Evolutionary conservation across 139 green algal genomes (phyloP), one percentile per base, ranked within the genome.

Genomic region (Gonium pectorale): DNA sequence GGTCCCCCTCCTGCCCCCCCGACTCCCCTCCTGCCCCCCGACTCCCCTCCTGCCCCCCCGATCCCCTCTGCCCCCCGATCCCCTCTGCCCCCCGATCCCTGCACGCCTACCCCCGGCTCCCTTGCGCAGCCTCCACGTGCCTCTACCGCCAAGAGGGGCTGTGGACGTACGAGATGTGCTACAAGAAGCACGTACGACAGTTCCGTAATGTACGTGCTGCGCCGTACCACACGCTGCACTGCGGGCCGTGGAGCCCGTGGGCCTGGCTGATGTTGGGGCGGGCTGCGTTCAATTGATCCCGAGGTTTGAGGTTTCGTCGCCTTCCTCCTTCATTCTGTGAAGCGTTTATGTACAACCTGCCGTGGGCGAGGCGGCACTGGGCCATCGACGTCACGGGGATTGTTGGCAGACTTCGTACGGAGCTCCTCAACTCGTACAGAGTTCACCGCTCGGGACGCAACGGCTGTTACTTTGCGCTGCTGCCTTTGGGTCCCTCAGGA

Each of bases 141-240:
- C 40, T 86, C 13, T 83, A 95, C 63, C 90, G 91, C 2, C 59
- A 96, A 21, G 95, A 98, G 69, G 95, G 94, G 21, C 94, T 94
- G 87, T 98, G 96, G 96, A 98, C 94, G 19, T 98, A 98, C 80
- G 95, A 98, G 91, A 40, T 96, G 54, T 98, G 96, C 90, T 95
- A 96, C 85, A 90, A 92, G 72, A 93, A 95, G 81, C 80, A 93
- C 6, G 81, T 94, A 46, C 82, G 92, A 33, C 96, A 98, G 85
- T 98, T 94, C 68, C 91, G 97, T 46, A 89, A 94, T 78, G 92
- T 91, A 33, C 27, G 46, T 4, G 11, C 17, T 13, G 40, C 27
- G 3, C n/a, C n/a, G 5, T 38, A 15, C 38, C 54, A 59, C 70
- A 17, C 19, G 2, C 41, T 51, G 24, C 22, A 9, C 74, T 46